Evolutionary conservation across 352 stramenopile genomes (phyloP), one percentile per base, ranked within the genome.

Genomic region (Globisporangium acanthophoron): DNA sequence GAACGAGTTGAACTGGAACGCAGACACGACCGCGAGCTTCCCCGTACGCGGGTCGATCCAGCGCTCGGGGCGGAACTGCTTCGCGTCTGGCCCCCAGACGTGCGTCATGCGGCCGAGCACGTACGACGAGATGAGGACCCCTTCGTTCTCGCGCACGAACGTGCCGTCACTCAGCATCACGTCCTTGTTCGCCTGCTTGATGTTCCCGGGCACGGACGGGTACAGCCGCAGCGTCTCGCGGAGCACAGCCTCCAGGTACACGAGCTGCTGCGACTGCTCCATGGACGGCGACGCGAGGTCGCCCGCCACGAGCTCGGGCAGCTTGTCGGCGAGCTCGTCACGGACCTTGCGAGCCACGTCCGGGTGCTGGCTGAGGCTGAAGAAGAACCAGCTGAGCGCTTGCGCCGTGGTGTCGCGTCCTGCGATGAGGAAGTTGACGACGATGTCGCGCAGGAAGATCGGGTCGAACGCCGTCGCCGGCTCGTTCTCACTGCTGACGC

Each of bases 361-460:
- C 3, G 81, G 86, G 51, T 92, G 67, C 21, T 72, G 61, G 16
- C 46, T 69, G 1, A 96, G 53, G 46, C 69, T 68, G 56, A 70
- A 70, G 51, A 92, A 84, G 59, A 92, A 75, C 86, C 86, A 96
- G 9, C 64, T 71, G 1, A 96, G 60, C 11, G 80, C 67, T 37
- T 86, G 80, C 15, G 86, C 82, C 0, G 81, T 92, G 0, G 86
- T 90, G 64, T 96, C 86, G 8, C 86, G 70, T 5, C 86, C 87
- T 40, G 84, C 82, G 41, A 96, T 69, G 15, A 96, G 52, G 62
- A 94, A 88, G 46, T 80, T 92, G 29, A 96, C 66, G 15, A 89
- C 76, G 8, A 96, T 73, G 61, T 94, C 82, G 24, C 80, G 78
- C n/a, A 94, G 39, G 44, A 72, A 82, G 0, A 54, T 48, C 20